Conservation (phyloP, 768 basidiomycete species). For the Leccinum disarticulatum region DNA sequence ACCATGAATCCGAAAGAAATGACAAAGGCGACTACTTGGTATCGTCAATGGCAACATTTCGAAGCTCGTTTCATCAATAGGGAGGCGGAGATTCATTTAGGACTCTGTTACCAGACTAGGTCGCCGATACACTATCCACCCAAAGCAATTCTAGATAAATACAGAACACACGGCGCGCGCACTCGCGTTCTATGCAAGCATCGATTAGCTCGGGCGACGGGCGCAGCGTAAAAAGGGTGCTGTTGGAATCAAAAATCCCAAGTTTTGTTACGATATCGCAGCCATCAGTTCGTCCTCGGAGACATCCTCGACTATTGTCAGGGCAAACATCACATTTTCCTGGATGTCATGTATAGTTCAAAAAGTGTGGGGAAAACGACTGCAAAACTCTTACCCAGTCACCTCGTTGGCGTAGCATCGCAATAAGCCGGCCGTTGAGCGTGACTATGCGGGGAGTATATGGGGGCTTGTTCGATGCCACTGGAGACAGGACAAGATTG, state of each 20-base stretch:
- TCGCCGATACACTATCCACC: constrained; percentile 38
- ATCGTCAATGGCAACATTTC: constrained; percentile 56
- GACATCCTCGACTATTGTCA: constrained; percentile 59
- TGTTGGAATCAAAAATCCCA: constrained; percentile 62
- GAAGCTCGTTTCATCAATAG: constrained; percentile 81
- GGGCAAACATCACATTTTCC: constrained; percentile 48
- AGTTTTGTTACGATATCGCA: constrained; percentile 62
- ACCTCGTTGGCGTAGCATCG: constrained; percentile 46
- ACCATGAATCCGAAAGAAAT: not conserved
- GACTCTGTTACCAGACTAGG: constrained; percentile 36
- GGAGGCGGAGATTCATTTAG: constrained; percentile 62
- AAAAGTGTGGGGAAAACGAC: not conserved
- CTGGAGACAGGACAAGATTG: constrained; percentile 46
- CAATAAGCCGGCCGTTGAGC: constrained; percentile 59
- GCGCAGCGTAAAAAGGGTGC: constrained; percentile 56
- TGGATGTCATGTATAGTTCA: constrained; percentile 6
- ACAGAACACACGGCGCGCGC: constrained; percentile 68
- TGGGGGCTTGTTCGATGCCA: constrained; percentile 34
- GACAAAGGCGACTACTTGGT: constrained; percentile 27
- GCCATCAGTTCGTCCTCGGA: constrained; percentile 64
- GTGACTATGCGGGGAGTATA: constrained; percentile 64
- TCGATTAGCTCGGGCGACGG: constrained; percentile 61
- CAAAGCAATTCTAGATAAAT: constrained; percentile 64
- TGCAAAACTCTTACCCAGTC: constrained; percentile 61
- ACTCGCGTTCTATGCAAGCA: constrained; percentile 69